Percentiles rank a stretch among this genome's conserved stretches.
These are phyloP conservation scores for Penicillium sp. DNA, from an alignment of 2,329 filamentous ascomycete species.

Conservation along the genomic window DNA sequence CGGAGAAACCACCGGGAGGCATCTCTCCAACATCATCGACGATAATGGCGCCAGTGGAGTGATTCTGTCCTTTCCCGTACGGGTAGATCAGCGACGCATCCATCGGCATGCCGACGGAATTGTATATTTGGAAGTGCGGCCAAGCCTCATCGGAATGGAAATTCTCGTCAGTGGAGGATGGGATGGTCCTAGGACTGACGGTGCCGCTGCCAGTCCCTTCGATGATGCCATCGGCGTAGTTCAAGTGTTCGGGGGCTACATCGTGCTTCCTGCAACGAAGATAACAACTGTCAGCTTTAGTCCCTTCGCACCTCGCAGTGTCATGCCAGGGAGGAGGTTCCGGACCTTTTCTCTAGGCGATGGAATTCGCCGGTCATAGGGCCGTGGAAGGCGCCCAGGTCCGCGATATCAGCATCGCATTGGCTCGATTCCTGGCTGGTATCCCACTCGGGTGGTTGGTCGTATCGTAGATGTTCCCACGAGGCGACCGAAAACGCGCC, in stretches of 20 bases:
- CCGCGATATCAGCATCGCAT: conserved; percentile 35
- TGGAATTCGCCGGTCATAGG: conserved; percentile 28
- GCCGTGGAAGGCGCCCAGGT: conserved; percentile 32
- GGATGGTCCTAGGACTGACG: conserved; percentile 37
- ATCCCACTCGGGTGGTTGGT: conserved; percentile 39
- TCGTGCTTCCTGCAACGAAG: conserved; percentile 30
- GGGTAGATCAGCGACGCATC: conserved; percentile 34
- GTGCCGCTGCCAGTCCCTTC: conserved; percentile 36
- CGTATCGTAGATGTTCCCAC: conserved; percentile 37
- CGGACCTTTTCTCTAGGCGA: conserved; percentile 31
- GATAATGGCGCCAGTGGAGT: conserved; percentile 33
- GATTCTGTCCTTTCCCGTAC: conserved; percentile 30
- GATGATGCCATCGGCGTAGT: conserved; percentile 27
- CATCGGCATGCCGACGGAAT: conserved; percentile 33
- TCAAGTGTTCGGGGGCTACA: conserved; percentile 33
- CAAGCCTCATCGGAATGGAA: conserved; percentile 38
- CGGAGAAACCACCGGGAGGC: conserved; percentile 28
- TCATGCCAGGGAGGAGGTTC: not conserved
- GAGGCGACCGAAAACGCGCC: conserved; percentile 33
- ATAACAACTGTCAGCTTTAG: conserved; percentile 15
- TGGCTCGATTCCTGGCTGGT: conserved; percentile 41
- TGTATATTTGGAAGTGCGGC: conserved; percentile 38
- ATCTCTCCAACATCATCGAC: conserved; percentile 36
- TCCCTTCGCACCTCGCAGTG: not conserved
- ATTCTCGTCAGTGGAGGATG: conserved; percentile 38